Percentiles rank a stretch among this genome's conserved stretches.
Evolutionary conservation across 2,329 filamentous ascomycete species (phyloP).

Genomic region (Claviceps monticola): DNA sequence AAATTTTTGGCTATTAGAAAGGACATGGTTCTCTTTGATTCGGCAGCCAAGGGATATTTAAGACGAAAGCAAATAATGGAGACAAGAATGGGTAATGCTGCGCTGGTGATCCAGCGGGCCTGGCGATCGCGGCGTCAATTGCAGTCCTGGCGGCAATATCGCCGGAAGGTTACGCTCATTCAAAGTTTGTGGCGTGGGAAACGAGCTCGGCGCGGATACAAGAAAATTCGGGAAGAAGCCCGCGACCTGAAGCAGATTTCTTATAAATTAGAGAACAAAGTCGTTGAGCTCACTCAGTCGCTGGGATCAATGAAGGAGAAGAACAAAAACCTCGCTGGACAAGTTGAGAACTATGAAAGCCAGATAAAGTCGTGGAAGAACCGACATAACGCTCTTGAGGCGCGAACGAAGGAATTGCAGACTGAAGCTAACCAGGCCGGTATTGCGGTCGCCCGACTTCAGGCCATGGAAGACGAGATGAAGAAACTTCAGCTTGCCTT

Average conservation of each 20-base stretch:
- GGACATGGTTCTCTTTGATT: slow-evolving; percentile 79
- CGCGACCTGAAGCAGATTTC: slow-evolving; percentile 98
- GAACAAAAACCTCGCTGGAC: slow-evolving; percentile 77
- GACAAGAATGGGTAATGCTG: slow-evolving; percentile 83
- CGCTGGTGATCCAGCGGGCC: slow-evolving; percentile 73
- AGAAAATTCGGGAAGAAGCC: slow-evolving; percentile 83
- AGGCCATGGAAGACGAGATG: slow-evolving; percentile 93
- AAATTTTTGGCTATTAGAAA: slow-evolving; percentile 63
- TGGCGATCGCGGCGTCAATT: slow-evolving; percentile 75
- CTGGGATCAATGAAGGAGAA: slow-evolving; percentile 84
- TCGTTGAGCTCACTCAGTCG: slow-evolving; percentile 91
- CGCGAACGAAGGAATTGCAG: slow-evolving; percentile 83
- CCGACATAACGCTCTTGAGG: slow-evolving; percentile 79
- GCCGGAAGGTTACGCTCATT: slow-evolving; percentile 75
- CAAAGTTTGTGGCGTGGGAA: slow-evolving; percentile 90
- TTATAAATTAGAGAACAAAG: slow-evolving; percentile 99
- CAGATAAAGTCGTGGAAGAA: slow-evolving; percentile 96
- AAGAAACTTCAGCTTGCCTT: slow-evolving; percentile 77
- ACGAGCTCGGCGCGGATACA: slow-evolving; percentile 69
- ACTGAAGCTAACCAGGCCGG: slow-evolving; percentile 95
- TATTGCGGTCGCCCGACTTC: slow-evolving; percentile 80
- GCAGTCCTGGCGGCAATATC: slow-evolving; percentile 73
- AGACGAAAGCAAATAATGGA: slow-evolving; percentile 87
- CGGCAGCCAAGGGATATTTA: slow-evolving; percentile 81
- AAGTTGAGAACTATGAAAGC: slow-evolving; percentile 90